These are phyloP conservation scores for Penicillium sp. DNA, from an alignment of 2,329 filamentous ascomycete species.

Conservation along the genomic window DNA sequence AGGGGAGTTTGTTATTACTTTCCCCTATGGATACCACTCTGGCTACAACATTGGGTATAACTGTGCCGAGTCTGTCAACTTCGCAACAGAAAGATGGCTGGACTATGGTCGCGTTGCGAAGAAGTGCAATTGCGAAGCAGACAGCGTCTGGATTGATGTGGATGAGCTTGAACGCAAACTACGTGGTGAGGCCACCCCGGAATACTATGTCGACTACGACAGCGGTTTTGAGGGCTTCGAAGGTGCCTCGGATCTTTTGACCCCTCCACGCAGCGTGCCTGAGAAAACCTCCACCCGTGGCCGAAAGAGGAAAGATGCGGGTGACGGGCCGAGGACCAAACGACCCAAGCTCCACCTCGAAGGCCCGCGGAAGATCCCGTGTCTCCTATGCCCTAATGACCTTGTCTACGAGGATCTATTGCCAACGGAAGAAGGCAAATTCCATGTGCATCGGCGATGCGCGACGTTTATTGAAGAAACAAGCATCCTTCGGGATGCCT, in stretches of 20 bases:
- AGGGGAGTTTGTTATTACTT: conserved; percentile 97
- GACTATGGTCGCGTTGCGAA: conserved; percentile 94
- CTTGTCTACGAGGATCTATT: conserved; percentile 79
- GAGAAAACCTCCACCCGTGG: conserved; percentile 62
- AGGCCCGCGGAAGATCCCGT: conserved; percentile 71
- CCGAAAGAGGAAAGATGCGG: conserved; percentile 68
- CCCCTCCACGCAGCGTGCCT: conserved; percentile 72
- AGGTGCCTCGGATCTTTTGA: conserved; percentile 68
- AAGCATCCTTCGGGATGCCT: conserved; percentile 70
- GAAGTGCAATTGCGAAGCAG: conserved; percentile 93
- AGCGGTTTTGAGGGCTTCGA: conserved; percentile 66
- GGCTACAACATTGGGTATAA: conserved; percentile 98
- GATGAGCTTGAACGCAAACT: conserved; percentile 93
- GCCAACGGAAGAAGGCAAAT: conserved; percentile 80
- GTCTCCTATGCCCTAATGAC: conserved; percentile 89
- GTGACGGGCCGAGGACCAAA: conserved; percentile 65
- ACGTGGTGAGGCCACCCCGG: conserved; percentile 70
- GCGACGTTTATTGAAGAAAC: conserved; percentile 91
- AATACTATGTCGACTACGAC: conserved; percentile 53
- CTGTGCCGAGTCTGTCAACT: conserved; percentile 98
- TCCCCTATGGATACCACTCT: conserved; percentile 97
- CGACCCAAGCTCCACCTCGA: conserved; percentile 75
- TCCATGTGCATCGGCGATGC: conserved; percentile 78
- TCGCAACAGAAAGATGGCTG: conserved; percentile 91
- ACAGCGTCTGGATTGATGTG: conserved; percentile 98